Conservation (phyloP, 2,329 filamentous ascomycete genomes). For the Cladophialophora psammophila region DNA sequence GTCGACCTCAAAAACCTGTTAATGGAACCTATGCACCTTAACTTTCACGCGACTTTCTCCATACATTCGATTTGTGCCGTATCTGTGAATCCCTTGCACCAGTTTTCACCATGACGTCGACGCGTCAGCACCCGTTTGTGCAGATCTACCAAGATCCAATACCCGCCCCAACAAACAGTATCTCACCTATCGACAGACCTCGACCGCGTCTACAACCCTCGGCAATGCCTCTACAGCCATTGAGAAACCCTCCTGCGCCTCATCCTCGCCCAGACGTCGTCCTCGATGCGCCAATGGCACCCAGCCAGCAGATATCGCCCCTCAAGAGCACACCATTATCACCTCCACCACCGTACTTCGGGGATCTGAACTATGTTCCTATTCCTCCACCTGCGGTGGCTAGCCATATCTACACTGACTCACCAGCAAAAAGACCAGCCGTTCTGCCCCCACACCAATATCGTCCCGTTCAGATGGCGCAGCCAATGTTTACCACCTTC, state of each 20-base stretch:
- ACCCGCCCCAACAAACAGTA: constrained; percentile 49
- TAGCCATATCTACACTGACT: constrained; percentile 56
- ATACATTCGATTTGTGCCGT: constrained; percentile 26
- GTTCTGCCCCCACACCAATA: constrained; percentile 45
- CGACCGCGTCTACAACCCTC: constrained; percentile 60
- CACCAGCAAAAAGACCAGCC: constrained; percentile 54
- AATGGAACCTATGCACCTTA: constrained; percentile 27
- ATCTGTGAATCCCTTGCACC: constrained; percentile 22
- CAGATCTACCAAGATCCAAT: constrained; percentile 67
- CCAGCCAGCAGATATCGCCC: constrained; percentile 52
- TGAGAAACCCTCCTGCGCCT: constrained; percentile 43
- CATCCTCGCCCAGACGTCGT: constrained; percentile 67
- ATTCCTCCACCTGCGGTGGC: constrained; percentile 56
- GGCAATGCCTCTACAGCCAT: constrained; percentile 55
- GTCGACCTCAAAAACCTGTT: constrained; percentile 25
- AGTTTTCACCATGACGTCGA: constrained; percentile 40
- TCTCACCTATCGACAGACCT: constrained; percentile 43
- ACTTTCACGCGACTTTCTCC: constrained; percentile 34
- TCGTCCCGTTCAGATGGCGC: constrained; percentile 49
- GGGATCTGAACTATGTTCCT: constrained; percentile 69
- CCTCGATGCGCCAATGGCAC: constrained; percentile 66
- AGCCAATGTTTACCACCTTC: constrained; percentile 60
- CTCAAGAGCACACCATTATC: constrained; percentile 74
- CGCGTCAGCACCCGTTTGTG: constrained; percentile 55
- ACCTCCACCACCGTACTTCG: constrained; percentile 62